Base-by-base conservation (phyloP, 345 rosid genomes). In the Corymbia maculata region DNA sequence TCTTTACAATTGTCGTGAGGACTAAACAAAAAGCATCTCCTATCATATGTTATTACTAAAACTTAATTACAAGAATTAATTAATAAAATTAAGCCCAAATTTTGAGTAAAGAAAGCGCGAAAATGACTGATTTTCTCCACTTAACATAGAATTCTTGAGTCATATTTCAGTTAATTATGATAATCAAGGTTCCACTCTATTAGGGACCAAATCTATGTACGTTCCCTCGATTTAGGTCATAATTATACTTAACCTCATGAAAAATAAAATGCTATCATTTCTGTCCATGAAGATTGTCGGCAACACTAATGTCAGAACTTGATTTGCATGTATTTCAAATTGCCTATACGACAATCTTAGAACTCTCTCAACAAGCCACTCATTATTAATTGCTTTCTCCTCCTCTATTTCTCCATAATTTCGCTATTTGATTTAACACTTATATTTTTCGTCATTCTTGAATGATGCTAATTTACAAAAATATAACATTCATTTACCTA, bases 81-180 rank as follows among this genome's bases (percentile, higher is more conserved):
- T 19, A 19, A 8, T 21, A 53, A 0, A 19, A 53, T 22, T 22
- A 57, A 22, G 28, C 13, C 0, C 6, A 57, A 24, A 9, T 24
- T 57, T 24, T 57, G 0, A 9, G 1, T 57, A 57, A 61, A 61
- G 2, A 28, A 61, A 61, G 6, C 0, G 0, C 8, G 16, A 28
- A 61, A 61, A 61, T 28, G 68, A 61, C 15, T 16, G 55, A 52
- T 52, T 1, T 59, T 59, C 26, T 9, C 6, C 66, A 0, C 6
- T 59, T 59, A 11, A 9, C 13, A 22, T 22, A 57, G 28, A 55
- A 21, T 57, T 4, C 0, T 0, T 10, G n/a, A 59, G 30, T 59
- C 4, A 59, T 59, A 9, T 59, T 10, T 59, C 7, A 0, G 13
- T 59, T 4, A 59, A 59, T 59, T 59, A 59, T 24, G 64, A 57